Conservation (phyloP, 805 yeast genomes). For the Saccharomycopsis sp. region DNA sequence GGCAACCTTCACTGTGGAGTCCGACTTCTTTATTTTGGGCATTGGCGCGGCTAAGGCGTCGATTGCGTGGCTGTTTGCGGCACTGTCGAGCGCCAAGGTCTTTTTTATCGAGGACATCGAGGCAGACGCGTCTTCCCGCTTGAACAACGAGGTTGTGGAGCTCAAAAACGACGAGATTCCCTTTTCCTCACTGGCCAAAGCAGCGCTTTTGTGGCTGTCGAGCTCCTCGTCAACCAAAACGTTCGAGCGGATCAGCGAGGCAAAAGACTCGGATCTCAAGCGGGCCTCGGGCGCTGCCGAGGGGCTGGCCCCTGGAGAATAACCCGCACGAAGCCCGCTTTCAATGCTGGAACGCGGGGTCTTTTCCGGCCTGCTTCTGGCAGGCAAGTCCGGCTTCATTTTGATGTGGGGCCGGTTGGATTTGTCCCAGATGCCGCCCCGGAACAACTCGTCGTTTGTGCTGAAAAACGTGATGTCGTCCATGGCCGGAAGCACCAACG, state of each 20-base stretch:
- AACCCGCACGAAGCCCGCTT: background rate
- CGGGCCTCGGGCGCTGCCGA: background rate
- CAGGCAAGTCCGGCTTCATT: background rate
- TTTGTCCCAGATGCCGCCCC: conserved; percentile 92
- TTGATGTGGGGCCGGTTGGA: conserved; percentile 23
- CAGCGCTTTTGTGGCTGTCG: background rate
- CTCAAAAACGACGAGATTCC: background rate
- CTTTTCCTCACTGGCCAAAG: background rate
- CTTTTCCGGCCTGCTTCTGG: background rate
- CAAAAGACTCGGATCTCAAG: background rate
- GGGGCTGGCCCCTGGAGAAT: background rate
- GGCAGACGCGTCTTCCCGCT: background rate
- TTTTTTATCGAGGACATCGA: background rate
- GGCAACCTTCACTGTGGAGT: conserved; percentile 23
- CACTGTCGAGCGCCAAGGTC: background rate
- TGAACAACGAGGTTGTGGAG: background rate
- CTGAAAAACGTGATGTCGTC: conserved; percentile 75
- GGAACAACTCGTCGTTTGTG: conserved; percentile 60
- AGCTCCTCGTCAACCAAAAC: background rate
- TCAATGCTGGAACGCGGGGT: background rate
- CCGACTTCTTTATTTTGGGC: conserved; percentile 22
- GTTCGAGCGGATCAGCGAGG: background rate
- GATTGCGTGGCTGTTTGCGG: background rate
- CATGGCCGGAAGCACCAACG: conserved; percentile 80
- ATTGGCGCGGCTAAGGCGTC: conserved; percentile 1